Conservation (phyloP, 2,329 filamentous ascomycete species). For the Leptosphaerulina australis region DNA sequence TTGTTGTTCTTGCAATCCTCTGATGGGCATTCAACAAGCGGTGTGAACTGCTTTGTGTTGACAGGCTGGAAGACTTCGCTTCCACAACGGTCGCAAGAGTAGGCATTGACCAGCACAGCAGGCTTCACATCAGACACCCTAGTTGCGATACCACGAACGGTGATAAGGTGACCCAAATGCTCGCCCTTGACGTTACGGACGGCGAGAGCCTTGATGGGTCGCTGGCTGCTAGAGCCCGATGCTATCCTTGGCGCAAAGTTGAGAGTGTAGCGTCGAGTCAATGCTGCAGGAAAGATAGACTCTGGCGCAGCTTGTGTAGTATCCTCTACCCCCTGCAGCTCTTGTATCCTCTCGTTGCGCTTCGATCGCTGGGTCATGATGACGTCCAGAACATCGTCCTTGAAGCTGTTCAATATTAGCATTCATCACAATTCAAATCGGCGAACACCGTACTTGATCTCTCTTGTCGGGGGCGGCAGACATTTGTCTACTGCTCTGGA, state of each 20-base stretch:
- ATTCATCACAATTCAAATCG: neutral
- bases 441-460: conserved; percentile 68
- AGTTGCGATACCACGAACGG: conserved; percentile 90
- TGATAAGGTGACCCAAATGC: conserved; percentile 91
- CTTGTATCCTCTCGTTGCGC: conserved; percentile 76
- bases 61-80: conserved; percentile 98
- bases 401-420: conserved; percentile 69
- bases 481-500: conserved; percentile 86
- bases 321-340: conserved; percentile 51
- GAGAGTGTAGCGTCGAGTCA: conserved; percentile 91
- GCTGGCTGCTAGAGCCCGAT: conserved; percentile 67
- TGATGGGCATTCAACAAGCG: conserved; percentile 84
- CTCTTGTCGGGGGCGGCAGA: conserved; percentile 77
- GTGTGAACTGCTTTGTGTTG: conserved; percentile 86
- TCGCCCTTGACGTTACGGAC: conserved; percentile 92
- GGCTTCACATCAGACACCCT: conserved; percentile 98
- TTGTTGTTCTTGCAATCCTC: conserved; percentile 89
- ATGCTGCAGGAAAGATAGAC: conserved; percentile 85
- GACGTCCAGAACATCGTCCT: conserved; percentile 95
- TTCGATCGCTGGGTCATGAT: conserved; percentile 90
- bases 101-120: conserved; percentile 95
- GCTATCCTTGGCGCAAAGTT: conserved; percentile 93
- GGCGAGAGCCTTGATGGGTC: conserved; percentile 70
- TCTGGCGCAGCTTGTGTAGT: conserved; percentile 68
- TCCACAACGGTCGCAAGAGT: conserved; percentile 95